Conservation (phyloP, 1,284 basidiomycete genomes). For the Meripilus lineatus region DNA sequence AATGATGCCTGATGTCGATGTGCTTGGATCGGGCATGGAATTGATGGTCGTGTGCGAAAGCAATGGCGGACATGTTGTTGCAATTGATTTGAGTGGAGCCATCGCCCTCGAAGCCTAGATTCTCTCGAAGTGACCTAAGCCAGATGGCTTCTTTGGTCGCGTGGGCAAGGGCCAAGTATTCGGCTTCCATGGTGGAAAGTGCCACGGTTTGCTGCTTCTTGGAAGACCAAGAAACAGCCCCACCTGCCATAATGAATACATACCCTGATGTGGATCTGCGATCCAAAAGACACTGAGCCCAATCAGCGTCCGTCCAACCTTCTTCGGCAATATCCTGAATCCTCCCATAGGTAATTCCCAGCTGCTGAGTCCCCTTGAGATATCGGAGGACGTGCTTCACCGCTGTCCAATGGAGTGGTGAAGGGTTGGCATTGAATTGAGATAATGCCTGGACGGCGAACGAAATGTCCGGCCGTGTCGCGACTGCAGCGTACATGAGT, state of each 20-base stretch:
- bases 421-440: slow-evolving; percentile 27
- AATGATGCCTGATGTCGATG: slow-evolving; percentile 32
- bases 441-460: slow-evolving; percentile 32
- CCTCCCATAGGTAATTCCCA: slow-evolving; percentile 25
- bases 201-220: slow-evolving; percentile 34
- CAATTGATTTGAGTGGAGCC: neutral
- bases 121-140: slow-evolving; percentile 19
- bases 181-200: no score
- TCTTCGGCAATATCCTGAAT: slow-evolving; percentile 1
- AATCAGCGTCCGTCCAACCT: slow-evolving; percentile 37
- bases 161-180: no score
- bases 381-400: slow-evolving; percentile 37
- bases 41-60: no score
- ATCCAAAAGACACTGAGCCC: slow-evolving; percentile 5
- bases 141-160: slow-evolving; percentile 25
- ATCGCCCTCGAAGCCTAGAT: slow-evolving; percentile 12
- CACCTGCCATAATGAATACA: slow-evolving; percentile 23
- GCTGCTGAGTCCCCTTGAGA: slow-evolving; percentile 33
- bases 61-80: neutral
- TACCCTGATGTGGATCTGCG: slow-evolving; percentile 34
- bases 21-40: slow-evolving; percentile 31
- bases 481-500: no score
- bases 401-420: slow-evolving; percentile 31
- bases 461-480: slow-evolving; percentile 37
- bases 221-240: slow-evolving; percentile 33